Conservation (phyloP, 305 asterid species). For the Lippia alba region DNA sequence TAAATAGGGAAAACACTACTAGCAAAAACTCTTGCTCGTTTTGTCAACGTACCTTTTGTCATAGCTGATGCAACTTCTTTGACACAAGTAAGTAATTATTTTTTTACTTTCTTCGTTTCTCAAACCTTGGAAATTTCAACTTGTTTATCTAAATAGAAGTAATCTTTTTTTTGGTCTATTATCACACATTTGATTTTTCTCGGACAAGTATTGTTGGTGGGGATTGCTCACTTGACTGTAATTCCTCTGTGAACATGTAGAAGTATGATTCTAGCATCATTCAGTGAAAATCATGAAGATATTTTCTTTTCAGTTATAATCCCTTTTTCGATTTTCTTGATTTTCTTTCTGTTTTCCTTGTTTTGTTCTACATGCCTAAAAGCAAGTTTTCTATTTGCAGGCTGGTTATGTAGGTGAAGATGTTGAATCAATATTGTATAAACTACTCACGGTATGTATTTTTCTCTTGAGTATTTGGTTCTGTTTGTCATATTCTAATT, state of each 20-base stretch:
- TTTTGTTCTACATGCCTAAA: slow-evolving; percentile 33
- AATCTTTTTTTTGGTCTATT: neutral
- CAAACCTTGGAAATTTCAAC: too few species aligned
- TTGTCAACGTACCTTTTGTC: slow-evolving; percentile 96
- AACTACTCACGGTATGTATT: slow-evolving; percentile 68
- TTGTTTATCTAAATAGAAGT: neutral
- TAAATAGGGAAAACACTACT: slow-evolving; percentile 90
- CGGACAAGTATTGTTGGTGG: slow-evolving; percentile 15
- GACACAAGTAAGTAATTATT: slow-evolving; percentile 71
- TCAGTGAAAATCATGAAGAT: neutral
- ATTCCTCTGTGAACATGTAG: neutral
- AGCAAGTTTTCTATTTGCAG: slow-evolving; percentile 53
- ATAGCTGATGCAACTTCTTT: slow-evolving; percentile 94
- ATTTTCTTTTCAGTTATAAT: neutral
- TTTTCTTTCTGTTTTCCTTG: slow-evolving; percentile 9
- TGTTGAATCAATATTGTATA: slow-evolving; percentile 93
- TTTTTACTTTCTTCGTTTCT: neutral
- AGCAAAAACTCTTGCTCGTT: slow-evolving; percentile 95
- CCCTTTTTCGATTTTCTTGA: slow-evolving; percentile 2
- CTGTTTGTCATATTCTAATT: slow-evolving; percentile 23
- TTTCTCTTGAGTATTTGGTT: slow-evolving; percentile 19
- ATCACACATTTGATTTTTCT: neutral
- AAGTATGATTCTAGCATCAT: slow-evolving; percentile 15
- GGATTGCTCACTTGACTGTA: neutral
- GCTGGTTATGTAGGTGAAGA: slow-evolving; percentile 99